A percentile compares a stretch with the other conserved stretches of the same genome.
Evolutionary conservation across 2,329 filamentous ascomycete species (phyloP).

Genomic region (Beauveria australis): DNA sequence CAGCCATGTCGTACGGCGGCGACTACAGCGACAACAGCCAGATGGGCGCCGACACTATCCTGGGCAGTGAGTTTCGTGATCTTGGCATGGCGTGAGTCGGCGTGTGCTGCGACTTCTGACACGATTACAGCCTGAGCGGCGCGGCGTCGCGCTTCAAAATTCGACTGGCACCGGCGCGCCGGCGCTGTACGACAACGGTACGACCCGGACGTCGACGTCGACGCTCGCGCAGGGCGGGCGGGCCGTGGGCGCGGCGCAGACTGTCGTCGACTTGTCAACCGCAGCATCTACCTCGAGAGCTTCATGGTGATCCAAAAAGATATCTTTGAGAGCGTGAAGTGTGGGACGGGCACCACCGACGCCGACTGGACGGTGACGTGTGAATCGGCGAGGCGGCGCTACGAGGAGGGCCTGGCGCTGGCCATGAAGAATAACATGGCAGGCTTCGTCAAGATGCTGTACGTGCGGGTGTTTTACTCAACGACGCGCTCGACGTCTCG

Average conservation of each 20-base stretch:
- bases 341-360: constrained; percentile 48
- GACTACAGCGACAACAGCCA: constrained; percentile 32
- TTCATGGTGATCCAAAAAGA: constrained; percentile 53
- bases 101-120: constrained; percentile 48
- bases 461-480: constrained; percentile 41
- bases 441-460: constrained; percentile 42
- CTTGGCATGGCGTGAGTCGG: constrained; percentile 36
- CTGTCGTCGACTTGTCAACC: constrained; percentile 39
- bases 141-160: constrained; percentile 34
- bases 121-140: constrained; percentile 39
- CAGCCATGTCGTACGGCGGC: constrained; percentile 42
- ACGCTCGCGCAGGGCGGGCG: constrained; percentile 45
- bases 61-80: constrained; percentile 24
- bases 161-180: constrained; percentile 35
- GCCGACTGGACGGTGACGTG: constrained; percentile 50
- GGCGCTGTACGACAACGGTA: constrained; percentile 47
- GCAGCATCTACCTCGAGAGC: constrained; percentile 40
- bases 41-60: constrained; percentile 22
- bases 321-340: constrained; percentile 51
- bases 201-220: constrained; percentile 36
- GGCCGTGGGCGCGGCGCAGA: constrained; percentile 35
- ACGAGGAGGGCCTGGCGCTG: constrained; percentile 32
- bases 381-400: constrained; percentile 38
- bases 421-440: constrained; percentile 32
- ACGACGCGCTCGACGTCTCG: constrained; percentile 29